Evolutionary conservation across 192 early-diverging fungal genomes (phyloP).

Genomic region (Mortierella hygrophila): DNA sequence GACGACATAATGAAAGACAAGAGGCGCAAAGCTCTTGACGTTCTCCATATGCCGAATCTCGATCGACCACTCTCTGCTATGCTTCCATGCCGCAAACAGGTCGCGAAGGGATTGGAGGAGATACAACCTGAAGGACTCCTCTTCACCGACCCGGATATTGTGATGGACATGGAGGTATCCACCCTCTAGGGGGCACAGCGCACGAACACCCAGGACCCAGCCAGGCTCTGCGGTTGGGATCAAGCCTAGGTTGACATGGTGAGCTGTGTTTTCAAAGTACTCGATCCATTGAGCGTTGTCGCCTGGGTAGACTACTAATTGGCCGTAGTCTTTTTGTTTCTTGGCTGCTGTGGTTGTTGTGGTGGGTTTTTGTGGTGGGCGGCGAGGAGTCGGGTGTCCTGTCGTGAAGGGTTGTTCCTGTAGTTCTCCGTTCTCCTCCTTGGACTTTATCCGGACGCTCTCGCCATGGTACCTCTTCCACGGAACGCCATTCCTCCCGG

Average conservation of each 20-base stretch:
- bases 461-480: conserved; percentile 21
- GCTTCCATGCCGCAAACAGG: conserved; percentile 32
- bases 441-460: not conserved
- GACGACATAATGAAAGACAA: conserved; percentile 54
- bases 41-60: conserved; percentile 45
- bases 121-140: conserved; percentile 35
- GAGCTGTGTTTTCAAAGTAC: conserved; percentile 46
- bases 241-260: conserved; percentile 57
- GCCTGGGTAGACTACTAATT: conserved; percentile 51
- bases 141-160: conserved; percentile 47
- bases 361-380: not conserved
- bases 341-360: not conserved
- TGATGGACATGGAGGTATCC: conserved; percentile 55
- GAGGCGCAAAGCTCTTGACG: conserved; percentile 57
- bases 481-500: conserved; percentile 32
- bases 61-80: conserved; percentile 18
- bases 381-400: not conserved
- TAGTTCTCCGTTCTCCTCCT: not conserved
- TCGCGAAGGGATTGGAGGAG: conserved; percentile 20
- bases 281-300: conserved; percentile 55
- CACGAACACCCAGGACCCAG: conserved; percentile 53
- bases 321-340: conserved; percentile 16
- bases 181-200: conserved; percentile 40
- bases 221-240: conserved; percentile 55
- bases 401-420: not conserved